Base-by-base conservation (phyloP, 106 monocot genomes). In the Iris macrosiphon region DNA sequence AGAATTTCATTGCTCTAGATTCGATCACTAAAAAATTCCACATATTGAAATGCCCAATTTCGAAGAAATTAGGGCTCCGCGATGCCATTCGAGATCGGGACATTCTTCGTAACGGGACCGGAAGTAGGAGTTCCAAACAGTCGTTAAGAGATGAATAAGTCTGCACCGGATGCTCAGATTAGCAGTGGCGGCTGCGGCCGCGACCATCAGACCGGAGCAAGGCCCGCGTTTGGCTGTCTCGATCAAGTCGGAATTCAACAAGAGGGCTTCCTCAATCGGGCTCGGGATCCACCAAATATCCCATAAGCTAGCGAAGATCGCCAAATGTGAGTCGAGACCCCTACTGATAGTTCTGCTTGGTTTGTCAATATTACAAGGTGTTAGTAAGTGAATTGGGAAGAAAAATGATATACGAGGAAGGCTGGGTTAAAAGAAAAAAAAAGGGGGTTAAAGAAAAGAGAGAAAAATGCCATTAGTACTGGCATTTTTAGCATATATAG, bases 91-190 rank as follows among this genome's bases (percentile, higher is more conserved):
- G 45, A 83, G 81, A 52, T 14, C 74, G 12, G 63, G 52, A 33
- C 80, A 78, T 24, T 64, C 75, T 15, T 90, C 74, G 6, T 80
- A 52, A 52, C 72, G 92, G 20, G 92, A 93, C 62, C 79, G 92
- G 41, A 93, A 87, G 40, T 75, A 78, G 49, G 93, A 93, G 67
- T 93, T 88, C 51, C 58, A 65, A 6, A 52, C 74, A 40, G 79
- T 77, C 4, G 68, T 67, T 4, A 80, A 87, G 66, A 66, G 74
- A 25, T 75, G 29, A 68, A 66, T 48, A 78, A 81, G 69, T 50
- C 81, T 12, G 6, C 60, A 7, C 31, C 63, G 25, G 30, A 75
- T 49, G 61, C 34, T 1, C 43, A 61, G 28, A 26, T 26, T 12
- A 26, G 18, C 14, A 57, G 40, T 35, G 34, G 34, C 10, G 57